Evolutionary conservation across 2,329 filamentous ascomycete genomes (phyloP).

Genomic region (Rutstroemia sp.): DNA sequence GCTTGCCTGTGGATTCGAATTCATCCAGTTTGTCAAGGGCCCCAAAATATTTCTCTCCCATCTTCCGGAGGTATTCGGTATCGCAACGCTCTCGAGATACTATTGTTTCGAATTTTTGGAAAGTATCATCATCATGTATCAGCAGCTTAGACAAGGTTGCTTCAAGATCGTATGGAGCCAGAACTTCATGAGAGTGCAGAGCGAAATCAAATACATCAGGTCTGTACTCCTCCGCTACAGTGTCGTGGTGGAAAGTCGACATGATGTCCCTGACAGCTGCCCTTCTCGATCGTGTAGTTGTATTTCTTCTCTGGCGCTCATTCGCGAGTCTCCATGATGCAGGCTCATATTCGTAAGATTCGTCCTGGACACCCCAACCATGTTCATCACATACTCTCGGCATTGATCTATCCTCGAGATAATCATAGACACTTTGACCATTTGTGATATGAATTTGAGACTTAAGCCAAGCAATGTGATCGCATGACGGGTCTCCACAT

Average conservation of each 20-base stretch:
- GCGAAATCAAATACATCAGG: conserved; percentile 20
- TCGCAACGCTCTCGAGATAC: conserved; percentile 20
- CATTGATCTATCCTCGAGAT: conserved; percentile 19
- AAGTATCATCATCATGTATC: conserved; percentile 20
- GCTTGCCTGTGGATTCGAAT: conserved; percentile 21
- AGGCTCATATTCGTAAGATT: conserved; percentile 15
- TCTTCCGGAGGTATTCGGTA: conserved; percentile 22
- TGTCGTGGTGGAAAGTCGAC: conserved; percentile 20
- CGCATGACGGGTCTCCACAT: conserved; percentile 17
- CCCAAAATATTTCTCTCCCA: conserved; percentile 17
- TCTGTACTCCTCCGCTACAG: conserved; percentile 19
- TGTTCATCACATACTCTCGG: conserved; percentile 23
- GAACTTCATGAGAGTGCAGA: conserved; percentile 14
- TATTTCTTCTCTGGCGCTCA: conserved; percentile 1
- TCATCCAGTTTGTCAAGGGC: conserved; percentile 18
- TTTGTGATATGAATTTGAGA: conserved; percentile 1
- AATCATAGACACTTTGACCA: conserved; percentile 16
- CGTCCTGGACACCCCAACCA: conserved; percentile 23
- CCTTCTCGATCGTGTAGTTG: conserved; percentile 12
- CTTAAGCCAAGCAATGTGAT: conserved; percentile 13
- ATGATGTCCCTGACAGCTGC: conserved; percentile 23
- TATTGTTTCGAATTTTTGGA: conserved; percentile 19
- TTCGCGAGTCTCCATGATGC: conserved; percentile 24
- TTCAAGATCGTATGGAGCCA: conserved; percentile 20
- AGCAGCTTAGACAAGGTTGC: conserved; percentile 24